These are phyloP conservation scores for Candida albicans DNA, from an alignment of 1,139 yeast genomes.

Conservation along the genomic window DNA sequence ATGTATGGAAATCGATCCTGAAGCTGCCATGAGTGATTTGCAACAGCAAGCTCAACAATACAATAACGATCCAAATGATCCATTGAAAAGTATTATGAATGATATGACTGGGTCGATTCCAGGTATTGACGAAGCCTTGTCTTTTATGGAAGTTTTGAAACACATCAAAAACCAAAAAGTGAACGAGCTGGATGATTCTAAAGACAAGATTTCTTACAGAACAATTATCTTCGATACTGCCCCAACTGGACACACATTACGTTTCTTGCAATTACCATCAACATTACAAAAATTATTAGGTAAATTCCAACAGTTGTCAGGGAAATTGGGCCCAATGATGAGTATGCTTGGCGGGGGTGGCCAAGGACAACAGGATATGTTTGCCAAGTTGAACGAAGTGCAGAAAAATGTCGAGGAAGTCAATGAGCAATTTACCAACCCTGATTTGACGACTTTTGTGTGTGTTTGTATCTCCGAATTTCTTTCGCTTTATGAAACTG, in stretches of 20 bases:
- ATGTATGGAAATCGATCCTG: conserved; percentile 98
- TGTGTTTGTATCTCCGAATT: conserved; percentile 98
- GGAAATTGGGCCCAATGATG: conserved; percentile 89
- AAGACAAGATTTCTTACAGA: conserved; percentile 51
- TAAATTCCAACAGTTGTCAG: conserved; percentile 82
- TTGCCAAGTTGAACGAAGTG: conserved; percentile 78
- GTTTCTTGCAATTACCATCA: conserved; percentile 91
- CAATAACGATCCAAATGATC: conserved; percentile 59
- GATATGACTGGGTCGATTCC: conserved; percentile 96
- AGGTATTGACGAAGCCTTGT: conserved; percentile 96
- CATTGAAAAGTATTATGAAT: conserved; percentile 71
- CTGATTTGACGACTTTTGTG: conserved; percentile 92
- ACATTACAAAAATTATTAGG: conserved; percentile 84
- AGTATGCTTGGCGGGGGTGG: conserved; percentile 72
- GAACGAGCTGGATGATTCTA: conserved; percentile 18
- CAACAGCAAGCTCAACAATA: conserved; percentile 59
- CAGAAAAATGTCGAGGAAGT: conserved; percentile 84
- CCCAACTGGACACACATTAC: conserved; percentile 95
- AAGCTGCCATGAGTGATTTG: conserved; percentile 89
- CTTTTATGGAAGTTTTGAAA: conserved; percentile 96
- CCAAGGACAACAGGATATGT: conserved; percentile 73
- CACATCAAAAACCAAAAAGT: conserved; percentile 80
- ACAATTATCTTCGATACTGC: conserved; percentile 97
- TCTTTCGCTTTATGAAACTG: conserved; percentile 92
- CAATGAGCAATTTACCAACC: conserved; percentile 91